A percentile compares a stretch with the other conserved stretches of the same genome.
phyloP scores from a whole-genome alignment of 805 yeast genomes.

The Zygoascus biomembranicola region DNA sequence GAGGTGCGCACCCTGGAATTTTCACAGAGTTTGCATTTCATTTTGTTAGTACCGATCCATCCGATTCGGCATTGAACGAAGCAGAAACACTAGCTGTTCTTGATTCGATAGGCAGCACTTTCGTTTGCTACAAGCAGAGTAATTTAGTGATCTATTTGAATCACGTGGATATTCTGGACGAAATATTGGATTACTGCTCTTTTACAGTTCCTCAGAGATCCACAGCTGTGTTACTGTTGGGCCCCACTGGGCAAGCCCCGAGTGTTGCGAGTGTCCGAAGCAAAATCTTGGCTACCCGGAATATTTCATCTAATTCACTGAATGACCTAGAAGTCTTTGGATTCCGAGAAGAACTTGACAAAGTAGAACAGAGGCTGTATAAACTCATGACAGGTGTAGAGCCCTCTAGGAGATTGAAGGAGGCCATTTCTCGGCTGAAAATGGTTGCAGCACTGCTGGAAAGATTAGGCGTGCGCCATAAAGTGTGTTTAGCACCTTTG shows the following conservation, averaged over 20 bases:
- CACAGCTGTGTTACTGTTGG: slow-evolving; percentile 61
- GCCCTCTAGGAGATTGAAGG: slow-evolving; percentile 49
- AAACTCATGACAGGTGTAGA: slow-evolving; percentile 72
- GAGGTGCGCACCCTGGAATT: slow-evolving; percentile 62
- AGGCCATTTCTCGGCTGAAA: slow-evolving; percentile 51
- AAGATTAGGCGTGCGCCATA: slow-evolving; percentile 50
- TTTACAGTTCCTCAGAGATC: slow-evolving; percentile 65
- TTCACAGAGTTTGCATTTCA: slow-evolving; percentile 86
- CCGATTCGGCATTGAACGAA: slow-evolving; percentile 53
- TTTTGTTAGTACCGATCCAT: slow-evolving; percentile 47
- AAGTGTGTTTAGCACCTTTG: slow-evolving; percentile 66
- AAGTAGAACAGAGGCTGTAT: slow-evolving; percentile 52
- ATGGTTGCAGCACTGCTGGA: slow-evolving; percentile 48
- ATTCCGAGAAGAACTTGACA: slow-evolving; percentile 59
- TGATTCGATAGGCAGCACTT: slow-evolving; percentile 57
- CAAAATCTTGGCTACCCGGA: slow-evolving; percentile 54
- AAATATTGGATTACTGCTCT: slow-evolving; percentile 74
- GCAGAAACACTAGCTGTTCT: slow-evolving; percentile 83
- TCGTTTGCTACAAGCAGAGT: slow-evolving; percentile 58
- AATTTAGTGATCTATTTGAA: slow-evolving; percentile 58
- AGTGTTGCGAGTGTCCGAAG: slow-evolving; percentile 50
- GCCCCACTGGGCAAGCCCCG: slow-evolving; percentile 66
- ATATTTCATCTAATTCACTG: slow-evolving; percentile 71
- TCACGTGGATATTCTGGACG: slow-evolving; percentile 71
- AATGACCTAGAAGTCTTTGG: slow-evolving; percentile 78